Conservation (phyloP, 129 eudicot species). For the Sambucus nigra region DNA sequence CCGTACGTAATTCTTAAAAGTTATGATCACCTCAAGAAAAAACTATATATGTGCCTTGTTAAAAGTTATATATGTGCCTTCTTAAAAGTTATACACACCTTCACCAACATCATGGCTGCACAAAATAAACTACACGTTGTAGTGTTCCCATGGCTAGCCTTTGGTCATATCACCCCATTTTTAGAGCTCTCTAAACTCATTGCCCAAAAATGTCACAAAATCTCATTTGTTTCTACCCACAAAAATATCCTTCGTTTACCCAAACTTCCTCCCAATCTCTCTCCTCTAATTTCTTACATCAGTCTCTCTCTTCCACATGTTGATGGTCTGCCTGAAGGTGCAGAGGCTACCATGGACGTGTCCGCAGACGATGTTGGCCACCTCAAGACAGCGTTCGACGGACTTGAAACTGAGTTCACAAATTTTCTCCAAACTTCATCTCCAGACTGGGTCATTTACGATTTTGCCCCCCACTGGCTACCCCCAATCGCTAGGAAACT, state of each 20-base stretch:
- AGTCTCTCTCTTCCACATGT: constrained; percentile 15
- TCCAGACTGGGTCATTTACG: constrained; percentile 32
- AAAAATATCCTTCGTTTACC: constrained; percentile 25
- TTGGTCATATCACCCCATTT: constrained; percentile 17
- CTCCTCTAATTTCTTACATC: constrained; percentile 7
- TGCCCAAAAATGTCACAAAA: constrained; percentile 23
- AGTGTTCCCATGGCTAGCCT: constrained; percentile 25
- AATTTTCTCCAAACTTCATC: background rate
- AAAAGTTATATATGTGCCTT: no score
- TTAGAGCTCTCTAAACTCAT: constrained; percentile 14
- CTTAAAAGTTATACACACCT: no score
- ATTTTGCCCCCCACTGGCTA: constrained; percentile 27
- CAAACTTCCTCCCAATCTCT: constrained; percentile 10
- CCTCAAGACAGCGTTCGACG: constrained; percentile 25
- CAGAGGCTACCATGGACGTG: constrained; percentile 27
- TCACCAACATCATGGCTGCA: background rate
- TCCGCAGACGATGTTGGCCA: background rate
- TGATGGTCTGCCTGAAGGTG: constrained; percentile 17
- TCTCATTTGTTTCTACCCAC: constrained; percentile 24
- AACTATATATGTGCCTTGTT: no score
- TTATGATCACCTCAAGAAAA: no score
- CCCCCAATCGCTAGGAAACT: constrained; percentile 18
- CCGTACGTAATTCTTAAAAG: no score
- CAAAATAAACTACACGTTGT: constrained; percentile 9
- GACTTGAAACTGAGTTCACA: background rate